These are phyloP conservation scores for Escovopsis weberi DNA, from an alignment of 2,329 filamentous ascomycete genomes.

Conservation along the genomic window DNA sequence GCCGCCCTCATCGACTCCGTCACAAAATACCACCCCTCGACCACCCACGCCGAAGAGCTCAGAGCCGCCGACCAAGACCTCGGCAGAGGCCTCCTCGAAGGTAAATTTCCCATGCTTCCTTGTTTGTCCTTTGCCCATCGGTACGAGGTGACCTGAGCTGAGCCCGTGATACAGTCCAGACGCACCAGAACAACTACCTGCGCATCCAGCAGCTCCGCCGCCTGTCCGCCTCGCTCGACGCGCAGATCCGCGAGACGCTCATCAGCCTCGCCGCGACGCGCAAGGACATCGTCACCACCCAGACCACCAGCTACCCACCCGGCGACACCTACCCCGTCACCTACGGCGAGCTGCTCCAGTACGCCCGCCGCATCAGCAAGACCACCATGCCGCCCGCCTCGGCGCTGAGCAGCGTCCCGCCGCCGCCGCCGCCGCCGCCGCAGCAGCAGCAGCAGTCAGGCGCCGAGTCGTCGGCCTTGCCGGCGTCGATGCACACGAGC, in stretches of 20 bases:
- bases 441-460: conserved; percentile 12
- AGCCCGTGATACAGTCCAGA: conserved; percentile 37
- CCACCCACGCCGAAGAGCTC: conserved; percentile 52
- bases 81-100: conserved; percentile 46
- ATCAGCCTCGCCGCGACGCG: conserved; percentile 56
- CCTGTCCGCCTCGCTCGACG: conserved; percentile 50
- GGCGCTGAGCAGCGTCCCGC: conserved; percentile 25
- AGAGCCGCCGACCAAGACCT: conserved; percentile 56
- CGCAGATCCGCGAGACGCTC: conserved; percentile 57
- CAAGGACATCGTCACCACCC: conserved; percentile 53
- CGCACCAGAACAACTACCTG: conserved; percentile 59
- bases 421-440: conserved; percentile 17
- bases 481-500: conserved; percentile 19
- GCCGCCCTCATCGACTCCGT: conserved; percentile 63
- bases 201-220: conserved; percentile 55
- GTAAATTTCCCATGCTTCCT: conserved; percentile 24
- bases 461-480: no score
- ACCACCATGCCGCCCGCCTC: conserved; percentile 58
- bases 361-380: conserved; percentile 66
- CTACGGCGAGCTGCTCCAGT: conserved; percentile 61
- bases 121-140: neutral
- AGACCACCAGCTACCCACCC: conserved; percentile 40
- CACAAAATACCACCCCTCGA: conserved; percentile 65
- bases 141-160: neutral
- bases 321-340: conserved; percentile 41